These are phyloP conservation scores for Hypericum androsaemum DNA, from an alignment of 345 rosid genomes.

Conservation along the genomic window DNA sequence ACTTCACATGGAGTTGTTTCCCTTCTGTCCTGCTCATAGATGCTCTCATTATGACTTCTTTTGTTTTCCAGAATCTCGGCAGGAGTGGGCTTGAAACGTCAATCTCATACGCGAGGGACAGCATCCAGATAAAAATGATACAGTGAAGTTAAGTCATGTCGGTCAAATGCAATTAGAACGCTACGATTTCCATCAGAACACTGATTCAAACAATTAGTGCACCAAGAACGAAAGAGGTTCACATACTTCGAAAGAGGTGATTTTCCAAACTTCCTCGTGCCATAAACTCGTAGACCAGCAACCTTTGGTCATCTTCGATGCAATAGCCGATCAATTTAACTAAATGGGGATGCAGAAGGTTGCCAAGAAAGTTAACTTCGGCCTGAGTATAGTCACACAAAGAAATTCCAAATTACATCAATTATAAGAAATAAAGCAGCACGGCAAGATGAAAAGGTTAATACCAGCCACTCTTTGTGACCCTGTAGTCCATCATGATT, in stretches of 20 bases:
- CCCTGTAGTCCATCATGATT: constrained; percentile 95
- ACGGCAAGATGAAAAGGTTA: constrained; percentile 8
- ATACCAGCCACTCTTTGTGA: constrained; percentile 94
- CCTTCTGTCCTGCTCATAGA: no score
- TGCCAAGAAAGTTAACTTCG: constrained; percentile 23
- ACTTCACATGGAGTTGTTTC: no score
- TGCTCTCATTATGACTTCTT: no score
- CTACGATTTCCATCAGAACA: background rate
- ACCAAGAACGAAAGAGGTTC: background rate
- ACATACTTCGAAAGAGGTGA: constrained; percentile 28
- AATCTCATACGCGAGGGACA: no score
- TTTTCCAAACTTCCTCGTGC: constrained; percentile 26
- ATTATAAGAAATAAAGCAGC: background rate
- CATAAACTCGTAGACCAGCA: constrained; percentile 24
- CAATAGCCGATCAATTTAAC: constrained; percentile 26
- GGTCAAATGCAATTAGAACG: background rate
- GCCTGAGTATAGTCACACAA: constrained; percentile 18
- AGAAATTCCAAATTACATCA: background rate
- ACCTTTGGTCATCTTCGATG: constrained; percentile 25
- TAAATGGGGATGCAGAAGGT: constrained; percentile 23
- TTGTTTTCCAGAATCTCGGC: no score
- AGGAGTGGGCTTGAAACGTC: no score
- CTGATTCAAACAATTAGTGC: background rate
- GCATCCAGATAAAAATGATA: no score
- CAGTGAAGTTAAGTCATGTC: background rate